Evolutionary conservation across 139 green algal species (phyloP).

Genomic region (Trebouxia sp.): DNA sequence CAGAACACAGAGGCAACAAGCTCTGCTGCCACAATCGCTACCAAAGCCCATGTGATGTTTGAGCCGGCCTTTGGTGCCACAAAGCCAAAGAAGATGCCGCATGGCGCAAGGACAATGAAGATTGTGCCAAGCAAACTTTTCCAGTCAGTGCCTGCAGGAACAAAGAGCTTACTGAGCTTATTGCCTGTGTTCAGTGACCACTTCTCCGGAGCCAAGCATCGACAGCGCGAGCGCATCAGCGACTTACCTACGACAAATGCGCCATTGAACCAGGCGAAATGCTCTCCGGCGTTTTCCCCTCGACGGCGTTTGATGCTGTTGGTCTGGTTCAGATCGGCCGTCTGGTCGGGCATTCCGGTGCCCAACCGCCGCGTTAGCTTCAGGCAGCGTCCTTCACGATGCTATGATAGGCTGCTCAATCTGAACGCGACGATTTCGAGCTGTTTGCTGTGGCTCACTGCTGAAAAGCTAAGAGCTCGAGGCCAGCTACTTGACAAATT

Average conservation of each 20-base stretch:
- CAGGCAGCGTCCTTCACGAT: not conserved
- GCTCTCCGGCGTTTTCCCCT: slow-evolving; percentile 47
- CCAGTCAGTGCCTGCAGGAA: slow-evolving; percentile 75
- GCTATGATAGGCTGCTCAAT: no score
- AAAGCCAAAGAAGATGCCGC: slow-evolving; percentile 71
- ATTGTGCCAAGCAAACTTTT: slow-evolving; percentile 63
- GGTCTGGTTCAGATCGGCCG: not conserved
- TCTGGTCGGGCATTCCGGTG: not conserved
- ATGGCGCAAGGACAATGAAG: slow-evolving; percentile 65
- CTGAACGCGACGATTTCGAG: no score
- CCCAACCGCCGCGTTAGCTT: slow-evolving; percentile 1
- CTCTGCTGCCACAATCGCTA: slow-evolving; percentile 35
- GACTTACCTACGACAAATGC: slow-evolving; percentile 46
- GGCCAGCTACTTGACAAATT: no score
- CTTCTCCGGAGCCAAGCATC: no score
- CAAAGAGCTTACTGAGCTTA: not conserved
- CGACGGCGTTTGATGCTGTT: slow-evolving; percentile 29
- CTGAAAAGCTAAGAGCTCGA: not conserved
- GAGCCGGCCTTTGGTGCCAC: slow-evolving; percentile 62
- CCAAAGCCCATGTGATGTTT: slow-evolving; percentile 37
- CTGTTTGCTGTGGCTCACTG: no score
- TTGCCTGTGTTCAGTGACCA: no score
- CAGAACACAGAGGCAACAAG: slow-evolving; percentile 54
- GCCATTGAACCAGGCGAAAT: slow-evolving; percentile 49
- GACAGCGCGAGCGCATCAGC: no score